phyloP scores from a whole-genome alignment of 192 early-diverging fungal species.

The Coemansia sp. region DNA sequence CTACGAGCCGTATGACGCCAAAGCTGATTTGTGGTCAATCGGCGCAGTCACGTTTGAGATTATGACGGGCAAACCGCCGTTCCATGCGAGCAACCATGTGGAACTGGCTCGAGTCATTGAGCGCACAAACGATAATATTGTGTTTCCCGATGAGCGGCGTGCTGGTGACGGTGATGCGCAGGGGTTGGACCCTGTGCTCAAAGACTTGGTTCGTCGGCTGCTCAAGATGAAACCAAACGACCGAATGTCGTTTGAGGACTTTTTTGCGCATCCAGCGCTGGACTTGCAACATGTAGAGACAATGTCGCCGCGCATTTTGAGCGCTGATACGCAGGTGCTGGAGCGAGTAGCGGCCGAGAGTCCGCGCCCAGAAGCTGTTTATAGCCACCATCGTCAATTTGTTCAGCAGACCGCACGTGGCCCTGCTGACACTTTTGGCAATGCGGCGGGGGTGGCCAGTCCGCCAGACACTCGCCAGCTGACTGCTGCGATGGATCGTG shows the following conservation, averaged over 20 bases:
- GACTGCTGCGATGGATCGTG: constrained; percentile 12
- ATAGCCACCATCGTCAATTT: constrained; percentile 9
- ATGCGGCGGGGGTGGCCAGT: not conserved
- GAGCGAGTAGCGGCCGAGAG: not conserved
- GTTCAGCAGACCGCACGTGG: not conserved
- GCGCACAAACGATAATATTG: constrained; percentile 74
- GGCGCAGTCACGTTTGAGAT: constrained; percentile 95
- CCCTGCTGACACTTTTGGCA: not conserved
- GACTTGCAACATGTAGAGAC: not conserved
- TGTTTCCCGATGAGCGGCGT: constrained; percentile 73
- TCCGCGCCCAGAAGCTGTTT: not conserved
- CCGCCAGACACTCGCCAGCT: not conserved
- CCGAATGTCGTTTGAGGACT: constrained; percentile 90
- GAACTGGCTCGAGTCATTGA: constrained; percentile 92
- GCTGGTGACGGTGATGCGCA: not conserved
- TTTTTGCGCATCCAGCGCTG: constrained; percentile 83
- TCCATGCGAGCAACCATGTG: constrained; percentile 88
- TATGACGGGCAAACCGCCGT: constrained; percentile 87
- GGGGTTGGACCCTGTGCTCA: constrained; percentile 33
- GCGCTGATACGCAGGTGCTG: not conserved
- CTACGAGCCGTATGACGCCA: constrained; percentile 91
- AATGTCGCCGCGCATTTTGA: not conserved
- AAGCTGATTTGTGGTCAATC: constrained; percentile 95
- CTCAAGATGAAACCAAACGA: constrained; percentile 85
- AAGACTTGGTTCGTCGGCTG: constrained; percentile 71